A percentile compares a stretch with the other conserved stretches of the same genome.
phyloP scores from a whole-genome alignment of 2,329 filamentous ascomycete species.

The Helminthosporium solani region DNA sequence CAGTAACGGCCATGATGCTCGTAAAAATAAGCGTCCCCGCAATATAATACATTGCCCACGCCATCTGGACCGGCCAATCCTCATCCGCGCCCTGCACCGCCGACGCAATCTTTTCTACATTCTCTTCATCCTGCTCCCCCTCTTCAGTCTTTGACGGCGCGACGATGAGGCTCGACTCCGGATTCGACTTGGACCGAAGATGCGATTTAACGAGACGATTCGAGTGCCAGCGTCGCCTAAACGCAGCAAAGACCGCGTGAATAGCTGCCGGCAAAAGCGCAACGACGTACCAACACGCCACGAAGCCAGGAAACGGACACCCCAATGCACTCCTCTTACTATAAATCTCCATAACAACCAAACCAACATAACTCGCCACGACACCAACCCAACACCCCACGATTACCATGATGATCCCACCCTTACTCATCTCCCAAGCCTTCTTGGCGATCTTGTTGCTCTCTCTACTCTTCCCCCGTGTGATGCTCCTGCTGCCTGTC shows the following conservation, averaged over 20 bases:
- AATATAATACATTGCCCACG: slow-evolving; percentile 37
- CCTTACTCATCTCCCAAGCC: slow-evolving; percentile 5
- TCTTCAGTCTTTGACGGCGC: neutral
- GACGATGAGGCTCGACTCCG: neutral
- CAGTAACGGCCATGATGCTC: slow-evolving; percentile 39
- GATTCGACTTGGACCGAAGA: neutral
- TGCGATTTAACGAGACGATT: neutral
- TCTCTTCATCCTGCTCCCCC: neutral
- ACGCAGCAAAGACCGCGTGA: slow-evolving; percentile 18
- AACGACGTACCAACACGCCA: slow-evolving; percentile 26
- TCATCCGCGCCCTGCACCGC: slow-evolving; percentile 30
- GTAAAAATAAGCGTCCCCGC: slow-evolving; percentile 36
- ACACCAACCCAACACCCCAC: slow-evolving; percentile 3
- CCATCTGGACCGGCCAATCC: slow-evolving; percentile 32
- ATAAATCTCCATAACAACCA: slow-evolving; percentile 30
- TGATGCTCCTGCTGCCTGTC: slow-evolving; percentile 5
- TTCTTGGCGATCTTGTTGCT: slow-evolving; percentile 9
- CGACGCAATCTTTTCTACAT: slow-evolving; percentile 7
- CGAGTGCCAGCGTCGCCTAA: slow-evolving; percentile 5
- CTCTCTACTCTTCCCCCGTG: slow-evolving; percentile 3
- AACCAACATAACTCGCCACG: slow-evolving; percentile 15
- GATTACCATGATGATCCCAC: slow-evolving; percentile 4
- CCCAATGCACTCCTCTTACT: slow-evolving; percentile 35
- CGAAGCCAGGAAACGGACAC: slow-evolving; percentile 29
- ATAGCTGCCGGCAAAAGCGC: slow-evolving; percentile 28